Base-by-base conservation (phyloP, 2,329 filamentous ascomycete genomes). In the Xylariales sp. region DNA sequence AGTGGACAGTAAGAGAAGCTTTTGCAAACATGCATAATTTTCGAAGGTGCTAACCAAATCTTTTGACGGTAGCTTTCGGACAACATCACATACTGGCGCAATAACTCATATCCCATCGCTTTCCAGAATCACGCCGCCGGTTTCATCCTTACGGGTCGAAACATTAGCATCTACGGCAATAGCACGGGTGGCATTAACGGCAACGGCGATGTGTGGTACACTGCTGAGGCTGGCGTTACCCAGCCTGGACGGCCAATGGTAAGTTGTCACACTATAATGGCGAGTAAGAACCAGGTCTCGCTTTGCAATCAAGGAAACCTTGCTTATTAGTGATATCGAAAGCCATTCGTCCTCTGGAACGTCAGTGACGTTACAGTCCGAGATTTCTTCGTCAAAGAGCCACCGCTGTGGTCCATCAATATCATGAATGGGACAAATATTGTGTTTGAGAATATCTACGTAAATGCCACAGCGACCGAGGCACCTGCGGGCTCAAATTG, bases 391-490 rank as follows among this genome's bases (percentile, higher is more conserved):
- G 59, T 77, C 42, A 62, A 64, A 27, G 62, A 77, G 38, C 68
- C 72, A 3, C 71, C 64, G 10, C 59, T 78, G 2, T 78, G 74
- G 74, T 56, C 58, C 13, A 52, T 76, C 34, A 77, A 77, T 48
- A 72, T 77, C 42, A 77, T 77, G 69, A 77, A 76, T 38, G 73
- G 70, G 2, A 76, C 69, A 0, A 61, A 74, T 35, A 69, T 77
- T 53, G 56, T 53, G 34, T 70, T 77, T 42, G 60, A 70, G 37
- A 68, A 76, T 42, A 70, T 77, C 29, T 59, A 64, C 24, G 56
- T 56, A 44, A 76, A 77, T 50, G 68, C 68, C 3, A 76, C 72
- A 1, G 65, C 69, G 0, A 56, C 67, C 2, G 53, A 68, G 35
- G 72, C 70, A 4, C 72, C 72, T 0, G 66, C 59, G n/a, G 72